Evolutionary conservation across 1,139 yeast genomes (phyloP).

Genomic region (Saccharomyces hybrid): DNA sequence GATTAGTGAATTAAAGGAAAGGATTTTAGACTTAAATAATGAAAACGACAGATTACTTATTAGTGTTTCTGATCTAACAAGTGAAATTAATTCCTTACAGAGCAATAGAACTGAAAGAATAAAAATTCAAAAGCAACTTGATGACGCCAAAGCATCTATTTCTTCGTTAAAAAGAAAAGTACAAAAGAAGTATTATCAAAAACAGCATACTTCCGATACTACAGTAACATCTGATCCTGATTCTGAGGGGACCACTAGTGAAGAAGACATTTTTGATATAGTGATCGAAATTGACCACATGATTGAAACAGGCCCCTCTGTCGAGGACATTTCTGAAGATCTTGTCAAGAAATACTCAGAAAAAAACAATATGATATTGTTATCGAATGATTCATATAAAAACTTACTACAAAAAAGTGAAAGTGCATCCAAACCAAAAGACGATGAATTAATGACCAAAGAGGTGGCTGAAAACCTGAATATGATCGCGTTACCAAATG

Average conservation of each 20-base stretch:
- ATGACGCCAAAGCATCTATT: background rate
- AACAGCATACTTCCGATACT: background rate
- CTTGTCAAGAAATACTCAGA: background rate
- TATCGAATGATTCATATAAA: constrained; percentile 1
- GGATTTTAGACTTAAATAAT: constrained; percentile 52
- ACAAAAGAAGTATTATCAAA: background rate
- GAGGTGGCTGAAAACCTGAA: background rate
- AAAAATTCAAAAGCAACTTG: background rate
- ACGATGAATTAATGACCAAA: background rate
- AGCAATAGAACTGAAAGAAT: background rate
- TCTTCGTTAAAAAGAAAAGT: background rate
- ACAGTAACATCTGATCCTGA: background rate
- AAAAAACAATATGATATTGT: constrained; percentile 1
- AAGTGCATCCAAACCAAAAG: background rate
- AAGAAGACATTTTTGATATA: background rate
- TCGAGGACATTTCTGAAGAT: background rate
- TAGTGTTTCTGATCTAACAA: constrained; percentile 3
- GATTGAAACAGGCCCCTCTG: background rate
- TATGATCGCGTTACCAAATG: background rate
- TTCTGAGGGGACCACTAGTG: background rate
- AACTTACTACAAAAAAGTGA: background rate
- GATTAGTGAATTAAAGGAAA: constrained; percentile 40
- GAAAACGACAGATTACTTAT: constrained; percentile 41
- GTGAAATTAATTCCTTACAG: background rate
- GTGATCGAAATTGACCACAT: background rate